phyloP scores from a whole-genome alignment of 2,329 filamentous ascomycete genomes.

The Colletotrichum nymphaeae region DNA sequence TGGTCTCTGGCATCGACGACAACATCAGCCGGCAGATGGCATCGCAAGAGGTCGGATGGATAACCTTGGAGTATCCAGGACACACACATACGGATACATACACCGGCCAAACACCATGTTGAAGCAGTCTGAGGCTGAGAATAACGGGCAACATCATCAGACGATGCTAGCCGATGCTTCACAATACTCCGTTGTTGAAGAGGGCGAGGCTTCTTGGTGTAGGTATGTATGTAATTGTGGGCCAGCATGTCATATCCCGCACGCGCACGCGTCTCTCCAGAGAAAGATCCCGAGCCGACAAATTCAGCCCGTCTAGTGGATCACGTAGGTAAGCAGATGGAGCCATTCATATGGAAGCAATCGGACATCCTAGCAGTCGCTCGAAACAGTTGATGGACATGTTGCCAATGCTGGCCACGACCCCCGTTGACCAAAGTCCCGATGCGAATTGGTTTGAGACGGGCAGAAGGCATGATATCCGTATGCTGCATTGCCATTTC shows the following conservation, averaged over 20 bases:
- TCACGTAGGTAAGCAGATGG: background rate
- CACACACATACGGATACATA: background rate
- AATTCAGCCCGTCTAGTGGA: background rate
- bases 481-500: background rate
- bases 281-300: constrained; percentile 4
- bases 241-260: background rate
- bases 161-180: background rate
- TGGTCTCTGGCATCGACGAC: background rate
- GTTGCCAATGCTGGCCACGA: background rate
- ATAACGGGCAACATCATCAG: background rate
- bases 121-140: background rate
- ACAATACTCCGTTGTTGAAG: background rate
- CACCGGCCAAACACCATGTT: background rate
- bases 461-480: background rate
- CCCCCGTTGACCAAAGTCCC: background rate
- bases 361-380: constrained; percentile 10
- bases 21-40: background rate
- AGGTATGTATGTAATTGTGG: background rate
- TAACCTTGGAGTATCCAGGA: background rate
- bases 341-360: background rate
- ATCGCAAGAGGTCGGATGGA: background rate
- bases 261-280: background rate
- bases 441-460: background rate
- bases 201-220: background rate
- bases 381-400: constrained; percentile 4